phyloP scores from a whole-genome alignment of 2,329 filamentous ascomycete species.

The Colletotrichum simmondsii region DNA sequence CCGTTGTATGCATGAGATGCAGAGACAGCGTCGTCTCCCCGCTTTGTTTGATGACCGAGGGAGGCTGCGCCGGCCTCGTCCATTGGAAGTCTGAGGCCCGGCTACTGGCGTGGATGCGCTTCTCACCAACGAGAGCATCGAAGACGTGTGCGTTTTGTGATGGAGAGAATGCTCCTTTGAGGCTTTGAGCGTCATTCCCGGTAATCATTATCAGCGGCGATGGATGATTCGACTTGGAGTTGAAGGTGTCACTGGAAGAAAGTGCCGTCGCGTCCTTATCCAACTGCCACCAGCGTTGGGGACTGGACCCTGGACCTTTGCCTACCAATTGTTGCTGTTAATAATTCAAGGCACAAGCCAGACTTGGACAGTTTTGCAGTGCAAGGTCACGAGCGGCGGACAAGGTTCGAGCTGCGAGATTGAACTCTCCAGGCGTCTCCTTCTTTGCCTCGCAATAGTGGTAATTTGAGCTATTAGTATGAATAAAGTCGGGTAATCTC shows the following conservation, averaged over 20 bases:
- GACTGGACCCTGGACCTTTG: background rate
- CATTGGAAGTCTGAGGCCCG: background rate
- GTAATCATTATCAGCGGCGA: background rate
- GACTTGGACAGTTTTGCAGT: background rate
- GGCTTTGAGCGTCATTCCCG: background rate
- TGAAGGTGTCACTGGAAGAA: background rate
- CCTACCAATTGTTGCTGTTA: background rate
- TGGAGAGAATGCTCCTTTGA: background rate
- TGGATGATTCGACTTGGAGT: background rate
- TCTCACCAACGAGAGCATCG: background rate
- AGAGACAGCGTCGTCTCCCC: slow-evolving; percentile 4
- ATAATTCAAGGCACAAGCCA: background rate
- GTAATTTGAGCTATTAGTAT: background rate
- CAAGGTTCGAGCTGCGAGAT: slow-evolving; percentile 21
- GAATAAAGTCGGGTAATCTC: background rate
- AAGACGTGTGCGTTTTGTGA: background rate
- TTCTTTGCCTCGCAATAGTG: background rate
- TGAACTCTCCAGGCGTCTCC: slow-evolving; percentile 4
- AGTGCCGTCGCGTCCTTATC: background rate
- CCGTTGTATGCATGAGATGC: slow-evolving; percentile 14
- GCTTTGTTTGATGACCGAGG: background rate
- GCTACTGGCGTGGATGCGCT: background rate
- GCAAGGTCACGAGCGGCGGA: slow-evolving; percentile 15
- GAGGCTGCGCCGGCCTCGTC: background rate
- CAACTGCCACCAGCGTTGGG: background rate